Evolutionary conservation across 345 rosid genomes (phyloP), one percentile per base, ranked within the genome.

Genomic region (Arabidopsis suecica): DNA sequence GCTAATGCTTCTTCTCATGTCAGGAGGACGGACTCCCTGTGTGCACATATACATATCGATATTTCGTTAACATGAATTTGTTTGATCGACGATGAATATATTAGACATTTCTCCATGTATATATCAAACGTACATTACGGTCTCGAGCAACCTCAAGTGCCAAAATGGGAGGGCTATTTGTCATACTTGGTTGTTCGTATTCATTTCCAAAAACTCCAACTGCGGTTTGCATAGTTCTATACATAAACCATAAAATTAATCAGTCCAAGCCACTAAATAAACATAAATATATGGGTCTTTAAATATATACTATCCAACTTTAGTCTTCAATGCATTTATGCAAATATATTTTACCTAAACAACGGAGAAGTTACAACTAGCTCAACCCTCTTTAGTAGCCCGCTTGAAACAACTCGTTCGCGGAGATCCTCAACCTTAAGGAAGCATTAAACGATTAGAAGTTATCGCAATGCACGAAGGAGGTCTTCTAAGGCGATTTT

Each of bases 211-310:
- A 91, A 16, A 84, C 86, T 50, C 84, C 93, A 62, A 78, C 73
- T 11, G 96, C 90, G 5, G 97, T 91, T 77, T 91, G 91, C 95
- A 91, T 84, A 14, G 96, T 82, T 83, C 96, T 91, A 33, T 40
- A 55, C 13, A 28, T 36, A 45, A 49, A 61, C 33, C 50, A 1
- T 18, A 61, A 50, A 13, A 4, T 2, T 37, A 3, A 34, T 70
- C 33, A 30, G 48, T 53, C 6, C n/a, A 59, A 22, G n/a, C 12
- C 22, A 47, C 33, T 33, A 28, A 28, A 41, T 10, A 10, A 68
- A 14, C 42, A 18, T 11, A 8, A 11, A 59, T 34, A 30, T 30
- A 13, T 8, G n/a, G n/a, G n/a, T n/a, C n/a, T n/a, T n/a, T 11
- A 8, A 11, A 59, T 34, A 30, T 30, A 13, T 8, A 48, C 25